These are phyloP conservation scores for Colletotrichum brevisporum DNA, from an alignment of 2,329 filamentous ascomycete species.

Conservation along the genomic window DNA sequence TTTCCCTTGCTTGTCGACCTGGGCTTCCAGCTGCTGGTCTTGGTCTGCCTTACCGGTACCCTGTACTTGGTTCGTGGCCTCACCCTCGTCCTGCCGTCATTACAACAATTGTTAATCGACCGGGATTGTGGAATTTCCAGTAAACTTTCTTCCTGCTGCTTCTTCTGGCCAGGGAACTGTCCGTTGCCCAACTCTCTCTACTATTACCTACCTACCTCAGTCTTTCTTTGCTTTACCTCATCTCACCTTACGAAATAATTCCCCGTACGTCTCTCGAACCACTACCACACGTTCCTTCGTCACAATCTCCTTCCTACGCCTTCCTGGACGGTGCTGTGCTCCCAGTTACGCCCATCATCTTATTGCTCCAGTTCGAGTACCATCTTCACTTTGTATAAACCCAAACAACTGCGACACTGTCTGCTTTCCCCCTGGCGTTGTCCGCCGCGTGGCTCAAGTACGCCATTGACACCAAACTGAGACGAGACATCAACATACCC, in stretches of 20 bases:
- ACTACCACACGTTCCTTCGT: conserved; percentile 18
- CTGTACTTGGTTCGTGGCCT: conserved; percentile 9
- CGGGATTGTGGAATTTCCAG: conserved; percentile 25
- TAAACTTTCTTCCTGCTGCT: conserved; percentile 33
- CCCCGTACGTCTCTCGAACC: conserved; percentile 27
- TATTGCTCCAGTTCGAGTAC: background rate
- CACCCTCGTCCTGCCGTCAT: conserved; percentile 33
- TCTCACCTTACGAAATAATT: conserved; percentile 18
- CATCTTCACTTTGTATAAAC: background rate
- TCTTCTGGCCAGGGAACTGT: conserved; percentile 10
- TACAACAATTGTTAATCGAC: conserved; percentile 16
- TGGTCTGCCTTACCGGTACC: background rate
- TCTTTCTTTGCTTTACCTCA: conserved; percentile 1
- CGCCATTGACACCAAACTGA: conserved; percentile 9
- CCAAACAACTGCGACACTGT: conserved; percentile 25
- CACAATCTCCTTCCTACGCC: conserved; percentile 10
- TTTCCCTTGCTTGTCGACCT: conserved; percentile 15
- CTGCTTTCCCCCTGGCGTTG: conserved; percentile 8
- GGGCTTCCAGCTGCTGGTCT: background rate
- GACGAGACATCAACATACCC: conserved; percentile 25
- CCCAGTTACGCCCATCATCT: conserved; percentile 17
- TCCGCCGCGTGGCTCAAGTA: conserved; percentile 20
- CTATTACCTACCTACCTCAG: background rate
- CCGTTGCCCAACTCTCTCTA: conserved; percentile 20
- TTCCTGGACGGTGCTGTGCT: conserved; percentile 36